Conservation (phyloP, 129 eudicot species). For the Pulicaria dysenterica region DNA sequence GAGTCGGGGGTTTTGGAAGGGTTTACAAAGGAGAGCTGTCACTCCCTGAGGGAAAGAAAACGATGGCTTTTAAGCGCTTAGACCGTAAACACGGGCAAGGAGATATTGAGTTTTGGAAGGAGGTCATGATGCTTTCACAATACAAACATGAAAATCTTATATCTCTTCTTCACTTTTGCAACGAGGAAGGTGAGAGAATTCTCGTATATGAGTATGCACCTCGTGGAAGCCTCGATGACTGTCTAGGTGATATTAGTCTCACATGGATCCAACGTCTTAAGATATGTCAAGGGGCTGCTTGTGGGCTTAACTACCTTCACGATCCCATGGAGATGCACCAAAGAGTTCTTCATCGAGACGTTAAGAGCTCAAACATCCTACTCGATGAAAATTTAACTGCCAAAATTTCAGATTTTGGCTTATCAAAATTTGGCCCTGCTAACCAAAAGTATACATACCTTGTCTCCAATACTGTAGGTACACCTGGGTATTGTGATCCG, state of each 20-base stretch:
- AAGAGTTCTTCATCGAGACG: conserved; percentile 11
- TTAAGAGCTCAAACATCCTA: neutral
- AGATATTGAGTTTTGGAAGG: conserved; percentile 1
- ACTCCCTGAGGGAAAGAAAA: neutral
- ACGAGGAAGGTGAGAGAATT: neutral
- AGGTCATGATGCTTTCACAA: conserved; percentile 5
- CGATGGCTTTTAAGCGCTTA: conserved; percentile 5
- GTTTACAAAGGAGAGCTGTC: conserved; percentile 16
- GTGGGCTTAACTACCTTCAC: conserved; percentile 1
- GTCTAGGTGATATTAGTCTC: neutral
- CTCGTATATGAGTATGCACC: conserved; percentile 3
- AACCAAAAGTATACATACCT: neutral
- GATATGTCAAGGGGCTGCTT: conserved; percentile 8
- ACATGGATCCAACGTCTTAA: neutral
- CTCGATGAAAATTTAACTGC: neutral
- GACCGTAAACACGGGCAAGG: neutral
- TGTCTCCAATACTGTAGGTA: conserved; percentile 1
- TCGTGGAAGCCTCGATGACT: conserved; percentile 8
- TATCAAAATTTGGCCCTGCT: conserved; percentile 3
- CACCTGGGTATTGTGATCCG: conserved; percentile 17
- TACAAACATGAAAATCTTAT: conserved; percentile 5
- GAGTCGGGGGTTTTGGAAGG: neutral
- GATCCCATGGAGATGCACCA: neutral
- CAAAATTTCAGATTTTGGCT: conserved; percentile 17
- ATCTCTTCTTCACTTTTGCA: neutral